Evolutionary conservation across 169 alveolate species (phyloP), one percentile per base, ranked within the genome.

Genomic region (Plasmodium malariae): DNA sequence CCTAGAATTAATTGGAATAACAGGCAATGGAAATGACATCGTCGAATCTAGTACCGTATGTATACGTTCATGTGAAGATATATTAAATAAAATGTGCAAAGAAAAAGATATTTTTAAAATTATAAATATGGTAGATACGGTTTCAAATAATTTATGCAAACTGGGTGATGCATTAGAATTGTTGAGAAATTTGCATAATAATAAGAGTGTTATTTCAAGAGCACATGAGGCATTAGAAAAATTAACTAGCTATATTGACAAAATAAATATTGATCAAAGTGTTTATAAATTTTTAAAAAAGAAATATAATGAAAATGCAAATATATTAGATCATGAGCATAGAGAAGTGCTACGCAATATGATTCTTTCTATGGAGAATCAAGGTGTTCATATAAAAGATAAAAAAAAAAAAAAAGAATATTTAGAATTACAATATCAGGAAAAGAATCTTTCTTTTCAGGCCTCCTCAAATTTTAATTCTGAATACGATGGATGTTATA

Each of bases 101-200:
- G 89, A 88, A 62, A 34, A 49, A 3, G 62, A 76, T 24, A 76
- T 76, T n/a, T 63, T 72, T 30, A 76, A 62, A 71, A 88, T 92
- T 28, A 36, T 94, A 21, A 86, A 88, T 69, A 90, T 85, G 74
- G 88, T 94, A 45, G 96, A 94, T 36, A 91, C 93, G 2, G 92
- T 92, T 32, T 94, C 96, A 17, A 94, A 94, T 87, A 76, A 83
- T 28, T 57, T 94, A 68, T 94, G 96, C 60, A 69, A 88, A 49
- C 76, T 94, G 40, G 96, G 95, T 12, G 96, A 94, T 76, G 95
- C 95, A 3, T 74, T 92, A 21, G 96, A 94, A 40, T n/a, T 88
- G 65, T 51, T 74, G 17, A 71, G 96, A 21, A 93, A 92, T 65
- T 85, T 92, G 26, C 96, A 94, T 90, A 93, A 91, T 3, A 48